Percentiles rank a stretch among this genome's conserved stretches.
phyloP scores from a whole-genome alignment of 495 filamentous ascomycete species.

The Aspergillus saccharolyticus region DNA sequence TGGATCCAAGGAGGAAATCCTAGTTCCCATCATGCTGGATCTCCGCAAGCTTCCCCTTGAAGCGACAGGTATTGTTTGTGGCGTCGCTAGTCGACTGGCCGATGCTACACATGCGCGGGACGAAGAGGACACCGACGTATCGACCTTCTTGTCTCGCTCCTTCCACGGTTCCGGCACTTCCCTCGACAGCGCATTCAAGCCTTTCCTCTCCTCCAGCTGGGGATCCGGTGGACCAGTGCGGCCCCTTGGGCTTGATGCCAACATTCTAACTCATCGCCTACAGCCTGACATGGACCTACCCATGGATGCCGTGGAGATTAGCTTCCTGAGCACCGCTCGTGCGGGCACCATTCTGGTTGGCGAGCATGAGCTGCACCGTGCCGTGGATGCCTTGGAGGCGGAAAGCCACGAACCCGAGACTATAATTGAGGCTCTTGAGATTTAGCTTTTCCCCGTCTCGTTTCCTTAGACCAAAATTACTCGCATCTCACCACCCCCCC shows the following conservation, averaged over 20 bases:
- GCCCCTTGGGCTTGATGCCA: conserved; percentile 11
- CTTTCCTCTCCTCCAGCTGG: conserved; percentile 14
- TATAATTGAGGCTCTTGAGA: conserved; percentile 13
- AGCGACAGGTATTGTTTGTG: conserved; percentile 90
- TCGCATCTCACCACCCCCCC: not conserved
- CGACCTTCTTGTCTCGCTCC: conserved; percentile 11
- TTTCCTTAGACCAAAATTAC: not conserved
- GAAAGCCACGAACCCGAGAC: conserved; percentile 27
- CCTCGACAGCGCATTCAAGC: conserved; percentile 15
- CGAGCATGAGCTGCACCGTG: conserved; percentile 62
- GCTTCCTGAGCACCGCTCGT: conserved; percentile 81
- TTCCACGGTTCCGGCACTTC: conserved; percentile 8
- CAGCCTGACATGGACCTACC: conserved; percentile 40
- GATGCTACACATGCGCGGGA: conserved; percentile 37
- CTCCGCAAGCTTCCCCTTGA: conserved; percentile 76
- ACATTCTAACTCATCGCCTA: conserved; percentile 26
- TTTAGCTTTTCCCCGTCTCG: conserved; percentile 4
- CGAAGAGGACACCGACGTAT: conserved; percentile 12
- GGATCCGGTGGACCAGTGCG: conserved; percentile 10
- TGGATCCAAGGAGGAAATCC: conserved; percentile 71
- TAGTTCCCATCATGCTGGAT: conserved; percentile 88
- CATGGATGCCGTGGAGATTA: conserved; percentile 71
- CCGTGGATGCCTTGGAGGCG: conserved; percentile 63
- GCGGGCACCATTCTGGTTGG: conserved; percentile 87
- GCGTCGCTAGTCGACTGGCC: conserved; percentile 76